These are phyloP conservation scores for Amanita subjunquillea DNA, from an alignment of 768 basidiomycete genomes.

Conservation along the genomic window DNA sequence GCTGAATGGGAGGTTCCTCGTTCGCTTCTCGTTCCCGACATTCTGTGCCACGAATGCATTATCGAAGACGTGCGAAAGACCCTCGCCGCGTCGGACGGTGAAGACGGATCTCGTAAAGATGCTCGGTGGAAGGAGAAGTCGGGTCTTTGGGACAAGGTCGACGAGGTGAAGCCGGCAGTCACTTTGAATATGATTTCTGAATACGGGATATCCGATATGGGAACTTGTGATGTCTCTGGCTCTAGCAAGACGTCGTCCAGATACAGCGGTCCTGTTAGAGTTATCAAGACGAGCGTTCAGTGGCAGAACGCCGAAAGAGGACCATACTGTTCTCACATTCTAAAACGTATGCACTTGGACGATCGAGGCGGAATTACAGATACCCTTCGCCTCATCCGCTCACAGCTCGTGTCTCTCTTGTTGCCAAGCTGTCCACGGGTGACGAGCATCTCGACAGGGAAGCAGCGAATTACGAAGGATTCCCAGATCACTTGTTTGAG, in stretches of 20 bases:
- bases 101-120: conserved; percentile 11
- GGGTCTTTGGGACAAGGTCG: not conserved
- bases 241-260: not conserved
- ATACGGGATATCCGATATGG: too few relatives aligned
- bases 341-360: not conserved
- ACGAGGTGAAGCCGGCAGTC: not conserved
- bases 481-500: conserved; percentile 35
- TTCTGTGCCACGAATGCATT: conserved; percentile 29
- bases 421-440: conserved; percentile 34
- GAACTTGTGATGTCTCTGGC: not conserved
- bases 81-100: conserved; percentile 17
- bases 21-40: conserved; percentile 20
- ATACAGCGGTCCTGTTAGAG: conserved; percentile 17
- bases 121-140: conserved; percentile 10
- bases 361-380: not conserved
- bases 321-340: conserved; percentile 21
- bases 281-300: conserved; percentile 15
- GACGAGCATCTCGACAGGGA: conserved; percentile 29
- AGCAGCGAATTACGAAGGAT: conserved; percentile 31
- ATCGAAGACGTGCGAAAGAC: conserved; percentile 15
- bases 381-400: conserved; percentile 14
- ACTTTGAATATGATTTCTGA: not conserved
- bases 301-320: conserved; percentile 21
- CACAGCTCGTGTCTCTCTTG: conserved; percentile 28
- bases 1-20: conserved; percentile 45